Evolutionary conservation across 352 stramenopile genomes (phyloP).

Genomic region (Globisporangium yorkense): DNA sequence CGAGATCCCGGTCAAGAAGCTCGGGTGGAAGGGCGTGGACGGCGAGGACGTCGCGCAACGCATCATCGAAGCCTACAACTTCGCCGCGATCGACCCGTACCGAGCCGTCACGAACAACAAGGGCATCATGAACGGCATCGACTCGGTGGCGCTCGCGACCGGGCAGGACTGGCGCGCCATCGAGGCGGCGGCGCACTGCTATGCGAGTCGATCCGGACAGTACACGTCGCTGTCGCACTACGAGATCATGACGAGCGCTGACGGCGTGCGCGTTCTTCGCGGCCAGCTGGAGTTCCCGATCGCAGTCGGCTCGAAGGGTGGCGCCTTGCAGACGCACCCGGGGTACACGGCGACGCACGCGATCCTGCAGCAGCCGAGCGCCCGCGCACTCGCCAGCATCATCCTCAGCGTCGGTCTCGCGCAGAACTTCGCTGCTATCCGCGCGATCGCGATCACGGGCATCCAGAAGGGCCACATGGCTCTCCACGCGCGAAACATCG

Average conservation of each 20-base stretch:
- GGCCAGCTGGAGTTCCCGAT: conserved; percentile 76
- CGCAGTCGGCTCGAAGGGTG: conserved; percentile 77
- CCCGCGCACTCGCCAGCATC: conserved; percentile 56
- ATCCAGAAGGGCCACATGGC: conserved; percentile 88
- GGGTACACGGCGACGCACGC: conserved; percentile 71
- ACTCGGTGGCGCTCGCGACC: conserved; percentile 73
- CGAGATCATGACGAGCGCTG: conserved; percentile 28
- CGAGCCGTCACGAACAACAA: conserved; percentile 88
- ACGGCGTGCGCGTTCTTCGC: conserved; percentile 46
- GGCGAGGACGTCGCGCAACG: conserved; percentile 64
- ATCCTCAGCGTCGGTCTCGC: conserved; percentile 77
- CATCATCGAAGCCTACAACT: conserved; percentile 84
- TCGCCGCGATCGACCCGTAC: conserved; percentile 77
- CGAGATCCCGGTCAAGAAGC: conserved; percentile 64
- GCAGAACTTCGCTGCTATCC: conserved; percentile 84
- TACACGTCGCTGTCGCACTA: conserved; percentile 82
- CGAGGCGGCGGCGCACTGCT: conserved; percentile 78
- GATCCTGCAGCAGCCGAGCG: conserved; percentile 69
- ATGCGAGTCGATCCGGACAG: conserved; percentile 67
- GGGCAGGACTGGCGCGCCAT: conserved; percentile 85
- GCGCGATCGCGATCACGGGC: conserved; percentile 78
- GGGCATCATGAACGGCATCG: conserved; percentile 87
- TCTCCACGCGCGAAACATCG: conserved; percentile 82
- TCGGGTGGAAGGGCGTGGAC: conserved; percentile 79
- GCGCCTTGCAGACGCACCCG: conserved; percentile 75